A percentile compares a stretch with the other conserved stretches of the same genome.
phyloP scores from a whole-genome alignment of 495 filamentous ascomycete genomes.

The Penicillium bovifimosum region DNA sequence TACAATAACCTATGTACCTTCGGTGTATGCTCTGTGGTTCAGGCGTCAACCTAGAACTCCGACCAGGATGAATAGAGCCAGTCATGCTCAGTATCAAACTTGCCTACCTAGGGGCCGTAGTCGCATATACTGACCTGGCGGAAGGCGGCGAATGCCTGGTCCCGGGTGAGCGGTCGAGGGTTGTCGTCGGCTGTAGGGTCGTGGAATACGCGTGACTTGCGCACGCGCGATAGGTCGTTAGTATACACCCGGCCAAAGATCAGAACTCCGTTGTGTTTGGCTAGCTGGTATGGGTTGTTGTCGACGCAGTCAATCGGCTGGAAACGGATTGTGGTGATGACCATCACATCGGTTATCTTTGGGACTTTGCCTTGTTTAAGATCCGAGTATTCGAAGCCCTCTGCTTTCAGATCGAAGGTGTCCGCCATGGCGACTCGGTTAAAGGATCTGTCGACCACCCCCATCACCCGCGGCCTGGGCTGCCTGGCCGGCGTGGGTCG shows the following conservation, averaged over 20 bases:
- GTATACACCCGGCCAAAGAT: conserved; percentile 50
- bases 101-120: conserved; percentile 45
- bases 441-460: too few relatives aligned
- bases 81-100: too few relatives aligned
- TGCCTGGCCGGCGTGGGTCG: too few relatives aligned
- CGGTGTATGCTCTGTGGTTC: too few relatives aligned
- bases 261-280: conserved; percentile 35
- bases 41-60: too few relatives aligned
- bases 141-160: conserved; percentile 33
- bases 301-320: conserved; percentile 39
- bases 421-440: too few relatives aligned
- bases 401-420: conserved; percentile 44
- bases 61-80: too few relatives aligned
- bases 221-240: conserved; percentile 22
- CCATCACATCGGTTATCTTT: conserved; percentile 46
- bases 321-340: conserved; percentile 46
- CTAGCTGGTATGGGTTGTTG: conserved; percentile 39
- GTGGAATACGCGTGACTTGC: neutral
- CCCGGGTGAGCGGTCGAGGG: conserved; percentile 21
- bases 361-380: neutral
- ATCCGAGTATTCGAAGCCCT: conserved; percentile 3
- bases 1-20: too few relatives aligned
- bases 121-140: conserved; percentile 36
- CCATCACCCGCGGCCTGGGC: too few relatives aligned
- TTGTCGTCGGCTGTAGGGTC: neutral